Base-by-base conservation (phyloP, 2,329 filamentous ascomycete genomes). In the Drechslerella dactyloides region DNA sequence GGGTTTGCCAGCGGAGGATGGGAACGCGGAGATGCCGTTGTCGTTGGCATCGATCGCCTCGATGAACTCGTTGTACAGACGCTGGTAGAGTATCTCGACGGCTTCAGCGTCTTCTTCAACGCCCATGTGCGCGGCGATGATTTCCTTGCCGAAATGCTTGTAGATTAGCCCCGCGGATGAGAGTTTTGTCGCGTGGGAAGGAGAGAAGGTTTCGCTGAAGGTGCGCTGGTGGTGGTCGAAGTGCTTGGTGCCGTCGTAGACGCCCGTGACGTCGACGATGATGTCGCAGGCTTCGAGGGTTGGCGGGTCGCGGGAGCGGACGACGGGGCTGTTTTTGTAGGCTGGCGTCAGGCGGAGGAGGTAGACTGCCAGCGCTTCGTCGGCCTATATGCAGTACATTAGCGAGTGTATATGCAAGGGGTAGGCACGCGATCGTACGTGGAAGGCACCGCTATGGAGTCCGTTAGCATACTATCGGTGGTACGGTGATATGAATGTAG, bases 191-290 rank as follows among this genome's bases (percentile, higher is more conserved):
- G 81, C 80, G 78, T 90, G 89, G 72, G 86, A 86, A 19, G 93
- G 92, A n/a, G 75, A 76, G 82, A 99, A 99, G 52, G 89, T 91
- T 65, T 90, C 89, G 69, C 82, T 81, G 83, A 99, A 99, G 78
- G 87, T 88, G 75, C 93, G 91, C 84, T 99, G 94, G 85, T 99
- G 94, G 83, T 99, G 94, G 81, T 99, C 94, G 84, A 90, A 99
- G 77, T 93, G 90, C 81, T 91, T 87, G 74, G 82, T 80, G 62
- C 90, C 82, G 78, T 96, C 89, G 82, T 99, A 97, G 80, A 93
- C 90, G 77, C 93, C 93, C 78, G 93, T 93, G n/a, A 97, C 94
- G 79, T 99, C 94, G 76, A 97, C 93, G 69, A 99, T 93, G 62
- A 91, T 96, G 83, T 97, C 90, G 84, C 93, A 97, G 69, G 85